Evolutionary conservation across 2,329 filamentous ascomycete species (phyloP), one percentile per base, ranked within the genome.

Genomic region (Westerdykella ornata): DNA sequence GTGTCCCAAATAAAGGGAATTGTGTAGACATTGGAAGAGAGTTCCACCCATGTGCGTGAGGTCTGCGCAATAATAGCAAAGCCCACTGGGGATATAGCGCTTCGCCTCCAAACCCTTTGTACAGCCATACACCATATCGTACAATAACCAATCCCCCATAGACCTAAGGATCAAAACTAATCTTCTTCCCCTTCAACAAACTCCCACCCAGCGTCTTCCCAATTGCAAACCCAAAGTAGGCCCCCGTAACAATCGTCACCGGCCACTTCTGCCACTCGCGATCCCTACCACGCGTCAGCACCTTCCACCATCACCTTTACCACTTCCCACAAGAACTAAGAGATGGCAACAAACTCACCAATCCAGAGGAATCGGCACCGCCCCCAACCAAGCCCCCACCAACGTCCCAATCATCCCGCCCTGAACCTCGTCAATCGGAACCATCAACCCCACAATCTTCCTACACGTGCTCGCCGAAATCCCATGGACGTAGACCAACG

Each of bases 181-280:
- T 66, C 55, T 62, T 70, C 49, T 59, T 65, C 5, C 72, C 72
- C 48, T 67, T 71, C 28, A 72, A 58, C 43, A 72, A 29, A 20
- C 65, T 66, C 11, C 82, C 81, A 14, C 72, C 72, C 2, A 80
- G 49, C 41, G 79, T 57, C 60, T 84, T 82, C 1, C 88, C 88
- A 11, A 86, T 51, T 1, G 79, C 73, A 65, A 85, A 88, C 1
- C 92, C 92, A 5, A 79, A 68, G 66, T 94, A 97, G 14, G 85
- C 74, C 2, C 92, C 92, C 2, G 78, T 81, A 4, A 97, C 68
- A 44, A 98, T 85, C 0, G 92, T 98, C 36, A 97, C 83, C 0
- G 92, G 92, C 85, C 90, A 98, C 65, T 84, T 86, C 77, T 98
- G 92, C 92, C 92, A 98, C 54, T 94, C 88, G n/a, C 92, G 81